Percentiles rank a stretch among this genome's conserved stretches.
These are phyloP conservation scores for Albizia julibrissin DNA, from an alignment of 306 rosid species.

Conservation along the genomic window DNA sequence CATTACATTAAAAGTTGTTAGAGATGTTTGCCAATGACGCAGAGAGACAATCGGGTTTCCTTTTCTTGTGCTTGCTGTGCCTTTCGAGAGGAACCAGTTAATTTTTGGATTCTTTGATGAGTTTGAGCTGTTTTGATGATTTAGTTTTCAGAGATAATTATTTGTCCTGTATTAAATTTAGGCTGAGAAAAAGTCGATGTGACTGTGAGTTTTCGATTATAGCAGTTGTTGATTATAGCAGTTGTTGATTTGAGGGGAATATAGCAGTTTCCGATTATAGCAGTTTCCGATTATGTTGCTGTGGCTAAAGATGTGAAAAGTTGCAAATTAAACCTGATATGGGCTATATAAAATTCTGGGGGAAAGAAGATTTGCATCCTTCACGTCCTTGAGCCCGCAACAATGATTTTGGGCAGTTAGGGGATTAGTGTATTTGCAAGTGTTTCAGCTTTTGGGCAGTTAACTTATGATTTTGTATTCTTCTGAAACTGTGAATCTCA, in stretches of 20 bases:
- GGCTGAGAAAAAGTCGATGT: slow-evolving; percentile 19
- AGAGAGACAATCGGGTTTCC: slow-evolving; percentile 20
- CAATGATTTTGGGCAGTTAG: no score
- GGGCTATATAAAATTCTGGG: slow-evolving; percentile 76
- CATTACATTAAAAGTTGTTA: no score
- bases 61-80: background rate
- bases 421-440: no score
- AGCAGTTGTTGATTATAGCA: background rate
- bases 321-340: slow-evolving; percentile 53
- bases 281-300: no score
- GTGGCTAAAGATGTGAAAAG: slow-evolving; percentile 73
- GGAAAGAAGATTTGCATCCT: slow-evolving; percentile 70
- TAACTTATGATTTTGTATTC: no score
- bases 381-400: slow-evolving; percentile 68
- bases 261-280: no score
- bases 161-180: background rate
- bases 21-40: background rate
- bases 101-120: slow-evolving; percentile 16
- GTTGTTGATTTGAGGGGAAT: background rate
- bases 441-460: no score
- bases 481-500: no score
- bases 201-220: slow-evolving; percentile 12
- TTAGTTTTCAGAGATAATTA: slow-evolving; percentile 6
- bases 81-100: slow-evolving; percentile 4
- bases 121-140: slow-evolving; percentile 14